Evolutionary conservation across 345 rosid genomes (phyloP).

Genomic region (Salix caprea): DNA sequence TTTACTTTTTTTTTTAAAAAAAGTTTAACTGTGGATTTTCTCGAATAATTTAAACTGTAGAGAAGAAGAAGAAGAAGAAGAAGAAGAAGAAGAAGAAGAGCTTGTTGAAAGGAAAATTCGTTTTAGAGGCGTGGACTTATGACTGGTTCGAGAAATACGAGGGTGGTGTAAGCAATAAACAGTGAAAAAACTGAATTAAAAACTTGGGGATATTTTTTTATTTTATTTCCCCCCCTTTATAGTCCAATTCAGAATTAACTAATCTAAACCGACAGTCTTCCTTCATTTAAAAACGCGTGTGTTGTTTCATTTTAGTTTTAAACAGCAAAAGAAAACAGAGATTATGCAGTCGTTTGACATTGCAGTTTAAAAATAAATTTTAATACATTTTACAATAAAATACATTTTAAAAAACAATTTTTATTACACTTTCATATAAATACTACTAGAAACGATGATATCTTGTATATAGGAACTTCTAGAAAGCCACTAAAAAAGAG

Average conservation of each 20-base stretch:
- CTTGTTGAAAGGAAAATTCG: no score
- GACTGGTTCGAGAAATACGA: slow-evolving; percentile 47
- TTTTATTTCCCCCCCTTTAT: background rate
- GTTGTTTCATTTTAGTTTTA: background rate
- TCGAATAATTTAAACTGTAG: background rate
- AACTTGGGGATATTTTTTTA: slow-evolving; percentile 1
- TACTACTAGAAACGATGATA: no score
- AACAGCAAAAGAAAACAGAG: background rate
- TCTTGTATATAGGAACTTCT: no score
- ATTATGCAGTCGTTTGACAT: no score
- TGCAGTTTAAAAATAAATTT: no score
- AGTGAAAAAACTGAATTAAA: background rate
- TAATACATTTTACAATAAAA: no score
- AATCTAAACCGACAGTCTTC: slow-evolving; percentile 22
- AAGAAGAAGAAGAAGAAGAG: slow-evolving; percentile 5
- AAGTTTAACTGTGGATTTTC: background rate
- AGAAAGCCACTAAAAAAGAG: background rate
- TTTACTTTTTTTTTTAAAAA: background rate
- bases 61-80: slow-evolving; percentile 5
- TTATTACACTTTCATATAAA: no score
- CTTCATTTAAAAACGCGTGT: background rate
- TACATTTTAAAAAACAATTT: no score
- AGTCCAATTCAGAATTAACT: slow-evolving; percentile 5
- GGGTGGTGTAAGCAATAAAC: slow-evolving; percentile 3
- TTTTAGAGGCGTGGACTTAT: slow-evolving; percentile 32